phyloP scores from a whole-genome alignment of 2,329 filamentous ascomycete species.

The Fusarium pseudograminearum region DNA sequence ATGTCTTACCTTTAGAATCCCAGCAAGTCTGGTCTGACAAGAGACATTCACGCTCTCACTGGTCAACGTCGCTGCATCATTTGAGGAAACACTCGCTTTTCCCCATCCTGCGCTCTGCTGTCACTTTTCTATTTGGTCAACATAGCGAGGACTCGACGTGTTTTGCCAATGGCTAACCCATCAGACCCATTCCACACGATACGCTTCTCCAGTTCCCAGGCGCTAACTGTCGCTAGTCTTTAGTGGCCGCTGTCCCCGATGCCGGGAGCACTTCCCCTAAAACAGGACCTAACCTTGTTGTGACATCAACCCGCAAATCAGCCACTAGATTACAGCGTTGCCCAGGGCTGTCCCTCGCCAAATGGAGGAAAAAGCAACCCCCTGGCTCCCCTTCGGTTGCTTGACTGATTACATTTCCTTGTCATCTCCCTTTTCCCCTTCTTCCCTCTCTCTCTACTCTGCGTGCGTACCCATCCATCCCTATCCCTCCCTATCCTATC shows the following conservation, averaged over 20 bases:
- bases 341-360: conserved; percentile 10
- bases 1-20: conserved; percentile 14
- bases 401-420: conserved; percentile 19
- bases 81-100: conserved; percentile 3
- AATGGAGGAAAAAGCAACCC: conserved; percentile 28
- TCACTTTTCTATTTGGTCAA: conserved; percentile 31
- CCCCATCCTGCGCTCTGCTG: conserved; percentile 31
- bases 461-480: conserved; percentile 3
- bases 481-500: conserved; percentile 1
- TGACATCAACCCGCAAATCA: conserved; percentile 26
- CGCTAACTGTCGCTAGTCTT: conserved; percentile 36
- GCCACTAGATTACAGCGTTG: conserved; percentile 15
- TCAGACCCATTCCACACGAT: conserved; percentile 20
- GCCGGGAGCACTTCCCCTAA: conserved; percentile 26
- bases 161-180: conserved; percentile 26
- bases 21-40: conserved; percentile 26
- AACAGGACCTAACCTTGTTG: conserved; percentile 25
- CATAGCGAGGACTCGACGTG: conserved; percentile 7
- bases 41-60: conserved; percentile 15
- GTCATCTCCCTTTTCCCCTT: conserved; percentile 28
- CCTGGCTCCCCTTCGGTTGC: conserved; percentile 16
- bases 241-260: conserved; percentile 37
- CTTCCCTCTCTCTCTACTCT: neutral
- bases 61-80: conserved; percentile 18
- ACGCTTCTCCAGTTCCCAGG: conserved; percentile 13